phyloP scores from a whole-genome alignment of 208 protist species.

The Crithidia expoeki region DNA sequence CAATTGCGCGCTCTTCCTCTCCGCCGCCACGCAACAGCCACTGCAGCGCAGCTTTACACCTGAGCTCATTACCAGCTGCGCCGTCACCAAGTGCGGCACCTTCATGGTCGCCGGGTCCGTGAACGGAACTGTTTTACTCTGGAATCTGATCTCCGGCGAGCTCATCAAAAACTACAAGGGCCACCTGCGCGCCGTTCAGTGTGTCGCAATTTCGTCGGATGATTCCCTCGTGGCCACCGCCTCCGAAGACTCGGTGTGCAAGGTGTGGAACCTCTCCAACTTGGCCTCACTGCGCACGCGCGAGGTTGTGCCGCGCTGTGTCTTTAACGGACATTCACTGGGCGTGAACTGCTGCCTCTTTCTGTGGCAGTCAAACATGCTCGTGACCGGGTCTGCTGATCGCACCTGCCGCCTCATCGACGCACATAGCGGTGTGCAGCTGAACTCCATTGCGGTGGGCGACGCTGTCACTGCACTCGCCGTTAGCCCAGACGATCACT shows the following conservation, averaged over 20 bases:
- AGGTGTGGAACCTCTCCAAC: slow-evolving; percentile 63
- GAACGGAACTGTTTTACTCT: slow-evolving; percentile 71
- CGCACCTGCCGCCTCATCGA: slow-evolving; percentile 76
- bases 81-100: slow-evolving; percentile 58
- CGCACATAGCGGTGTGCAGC: slow-evolving; percentile 48
- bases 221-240: slow-evolving; percentile 69
- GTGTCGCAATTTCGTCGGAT: slow-evolving; percentile 58
- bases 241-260: slow-evolving; percentile 79
- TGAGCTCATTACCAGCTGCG: slow-evolving; percentile 57
- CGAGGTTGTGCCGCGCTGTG: slow-evolving; percentile 31
- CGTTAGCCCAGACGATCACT: slow-evolving; percentile 42
- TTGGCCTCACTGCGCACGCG: slow-evolving; percentile 40
- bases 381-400: slow-evolving; percentile 75
- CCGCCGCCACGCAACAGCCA: slow-evolving; percentile 67
- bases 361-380: slow-evolving; percentile 44
- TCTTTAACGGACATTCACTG: slow-evolving; percentile 79
- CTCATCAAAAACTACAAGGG: slow-evolving; percentile 65
- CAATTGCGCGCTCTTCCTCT: slow-evolving; percentile 65
- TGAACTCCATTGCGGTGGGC: slow-evolving; percentile 58
- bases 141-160: slow-evolving; percentile 71
- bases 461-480: slow-evolving; percentile 60
- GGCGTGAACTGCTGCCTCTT: slow-evolving; percentile 68
- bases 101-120: slow-evolving; percentile 67
- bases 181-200: slow-evolving; percentile 62
- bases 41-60: slow-evolving; percentile 74